phyloP scores from a whole-genome alignment of 2,329 filamentous ascomycete species.

The Fusarium tuaranense region DNA sequence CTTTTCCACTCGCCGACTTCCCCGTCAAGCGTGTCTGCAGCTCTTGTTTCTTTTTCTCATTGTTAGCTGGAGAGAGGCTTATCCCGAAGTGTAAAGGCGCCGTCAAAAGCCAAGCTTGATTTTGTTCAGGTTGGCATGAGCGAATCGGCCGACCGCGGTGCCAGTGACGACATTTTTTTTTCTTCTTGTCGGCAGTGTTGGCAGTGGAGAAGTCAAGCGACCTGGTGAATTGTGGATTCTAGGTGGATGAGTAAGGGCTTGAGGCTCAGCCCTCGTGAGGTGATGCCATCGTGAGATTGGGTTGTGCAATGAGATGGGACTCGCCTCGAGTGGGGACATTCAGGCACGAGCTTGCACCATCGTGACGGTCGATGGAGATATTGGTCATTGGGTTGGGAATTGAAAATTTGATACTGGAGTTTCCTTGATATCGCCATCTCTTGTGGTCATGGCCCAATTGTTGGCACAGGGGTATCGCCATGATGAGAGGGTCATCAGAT shows the following conservation, averaged over 20 bases:
- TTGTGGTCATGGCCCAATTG: not conserved
- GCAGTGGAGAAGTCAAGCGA: conserved; percentile 7
- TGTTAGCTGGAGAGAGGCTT: conserved; percentile 23
- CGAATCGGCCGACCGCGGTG: conserved; percentile 40
- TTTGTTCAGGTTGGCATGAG: conserved; percentile 32
- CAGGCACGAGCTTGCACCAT: conserved; percentile 8
- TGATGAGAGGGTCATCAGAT: conserved; percentile 5
- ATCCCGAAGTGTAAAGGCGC: conserved; percentile 28
- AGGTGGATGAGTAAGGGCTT: conserved; percentile 19
- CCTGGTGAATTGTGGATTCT: conserved; percentile 7
- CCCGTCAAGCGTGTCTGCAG: conserved; percentile 10
- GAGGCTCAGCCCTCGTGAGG: conserved; percentile 25
- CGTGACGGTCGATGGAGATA: conserved; percentile 8
- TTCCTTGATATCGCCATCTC: conserved; percentile 2
- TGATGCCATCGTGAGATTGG: conserved; percentile 46
- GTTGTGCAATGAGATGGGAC: conserved; percentile 37
- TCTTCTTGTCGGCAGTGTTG: not conserved
- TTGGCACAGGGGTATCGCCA: conserved; percentile 13
- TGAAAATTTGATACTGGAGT: not conserved
- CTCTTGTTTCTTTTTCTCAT: conserved; percentile 21
- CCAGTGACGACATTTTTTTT: conserved; percentile 36
- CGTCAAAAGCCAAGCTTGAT: conserved; percentile 39
- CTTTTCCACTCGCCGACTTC: conserved; percentile 15
- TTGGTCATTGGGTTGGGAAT: conserved; percentile 15
- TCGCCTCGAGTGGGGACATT: conserved; percentile 32